Base-by-base conservation (phyloP, 768 basidiomycete genomes). In the Hygrocybe punicea region DNA sequence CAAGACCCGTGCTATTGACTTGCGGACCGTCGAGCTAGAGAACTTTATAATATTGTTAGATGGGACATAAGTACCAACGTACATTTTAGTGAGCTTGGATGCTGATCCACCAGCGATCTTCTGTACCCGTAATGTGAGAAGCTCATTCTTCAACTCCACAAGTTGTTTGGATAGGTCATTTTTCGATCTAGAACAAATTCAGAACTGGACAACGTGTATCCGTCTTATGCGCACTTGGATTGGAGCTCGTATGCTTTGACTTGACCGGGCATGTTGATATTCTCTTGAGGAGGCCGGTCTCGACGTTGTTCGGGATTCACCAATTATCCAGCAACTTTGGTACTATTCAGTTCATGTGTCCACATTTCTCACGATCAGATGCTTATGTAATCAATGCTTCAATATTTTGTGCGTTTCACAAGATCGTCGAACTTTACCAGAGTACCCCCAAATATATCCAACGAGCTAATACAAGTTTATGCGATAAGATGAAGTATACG, bases 21-120 rank as follows among this genome's bases (percentile, higher is more conserved):
- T 98, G 82, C 97, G 95, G 75, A 98, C 93, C 63, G 89, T 82
- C 75, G 87, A 85, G 76, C 97, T 99, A 63, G n/a, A 50, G 58
- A 29, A 57, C 44, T 24, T 23, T 4, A 44, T 39, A 2, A 13
- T 35, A 36, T 37, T 51, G 21, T 50, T 16, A 47, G n/a, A 33
- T 58, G 51, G 2, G 35, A 46, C 33, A 40, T 29, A 29, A 51
- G 24, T 23, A 3, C 6, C 17, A 40, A 40, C 89, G 68, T 75
- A 99, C 97, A 99, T 98, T 81, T 91, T 93, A 68, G 92, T 95
- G 65, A 99, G 83, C 79, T 98, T 98, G 56, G 92, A 86, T 57
- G 95, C 88, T 65, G 92, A 91, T 34, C 94, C 93, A 69, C 94
- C 94, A 60, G 93, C 91, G 69, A 96, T 92, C 84, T 98, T 98